These are phyloP conservation scores for Fusarium armeniacum DNA, from an alignment of 2,329 filamentous ascomycete species.

Conservation along the genomic window DNA sequence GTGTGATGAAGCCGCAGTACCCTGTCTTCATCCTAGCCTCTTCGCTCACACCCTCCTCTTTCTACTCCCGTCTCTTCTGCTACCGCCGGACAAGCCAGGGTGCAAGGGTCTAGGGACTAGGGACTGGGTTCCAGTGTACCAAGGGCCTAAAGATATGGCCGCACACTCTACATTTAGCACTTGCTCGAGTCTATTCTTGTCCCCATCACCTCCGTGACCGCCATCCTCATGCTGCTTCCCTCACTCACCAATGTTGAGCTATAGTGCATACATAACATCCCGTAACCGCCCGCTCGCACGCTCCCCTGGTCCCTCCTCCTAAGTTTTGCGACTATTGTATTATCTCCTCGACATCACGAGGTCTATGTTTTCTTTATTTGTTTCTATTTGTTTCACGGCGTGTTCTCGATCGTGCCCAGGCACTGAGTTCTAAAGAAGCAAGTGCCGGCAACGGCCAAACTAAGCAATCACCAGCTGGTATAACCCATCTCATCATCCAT, in stretches of 20 bases:
- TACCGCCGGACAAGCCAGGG: constrained; percentile 32
- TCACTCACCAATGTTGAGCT: constrained; percentile 41
- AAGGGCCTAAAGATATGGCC: constrained; percentile 38
- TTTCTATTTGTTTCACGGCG: constrained; percentile 52
- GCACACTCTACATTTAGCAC: constrained; percentile 36
- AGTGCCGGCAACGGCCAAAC: constrained; percentile 58
- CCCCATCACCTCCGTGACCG: constrained; percentile 46
- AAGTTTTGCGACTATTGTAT: constrained; percentile 59
- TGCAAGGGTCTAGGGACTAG: constrained; percentile 40
- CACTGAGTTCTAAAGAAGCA: constrained; percentile 46
- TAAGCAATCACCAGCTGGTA: constrained; percentile 38
- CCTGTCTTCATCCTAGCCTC: constrained; percentile 26
- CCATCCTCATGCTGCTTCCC: constrained; percentile 43
- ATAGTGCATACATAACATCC: constrained; percentile 64
- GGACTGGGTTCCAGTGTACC: constrained; percentile 35
- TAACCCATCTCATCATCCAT: constrained; percentile 30
- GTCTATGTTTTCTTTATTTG: constrained; percentile 48
- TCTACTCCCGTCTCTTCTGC: constrained; percentile 28
- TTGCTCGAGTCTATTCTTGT: constrained; percentile 49
- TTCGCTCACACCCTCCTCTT: constrained; percentile 40
- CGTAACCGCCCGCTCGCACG: constrained; percentile 60
- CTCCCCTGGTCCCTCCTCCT: constrained; percentile 54
- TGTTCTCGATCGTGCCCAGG: constrained; percentile 38
- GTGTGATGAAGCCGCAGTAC: constrained; percentile 44
- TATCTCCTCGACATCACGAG: constrained; percentile 54